phyloP scores from a whole-genome alignment of 176 grass and related monocot species.

The Coix lacrymajobi region DNA sequence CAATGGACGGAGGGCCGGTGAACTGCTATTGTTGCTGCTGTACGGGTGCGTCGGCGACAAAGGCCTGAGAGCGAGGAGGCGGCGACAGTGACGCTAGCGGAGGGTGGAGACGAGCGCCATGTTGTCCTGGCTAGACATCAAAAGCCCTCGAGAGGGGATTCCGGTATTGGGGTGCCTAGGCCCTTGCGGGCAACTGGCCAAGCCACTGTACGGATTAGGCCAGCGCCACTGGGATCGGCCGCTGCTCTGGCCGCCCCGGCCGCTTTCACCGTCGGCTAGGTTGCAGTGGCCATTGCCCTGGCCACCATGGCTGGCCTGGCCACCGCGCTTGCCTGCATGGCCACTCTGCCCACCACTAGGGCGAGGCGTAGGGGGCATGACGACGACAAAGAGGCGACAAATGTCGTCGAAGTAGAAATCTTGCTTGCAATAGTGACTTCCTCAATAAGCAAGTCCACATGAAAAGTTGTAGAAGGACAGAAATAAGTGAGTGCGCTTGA shows the following conservation, averaged over 20 bases:
- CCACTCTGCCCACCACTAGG: too few relatives aligned
- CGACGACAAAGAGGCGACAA: background rate
- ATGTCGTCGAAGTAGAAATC: background rate
- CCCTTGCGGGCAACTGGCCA: too few relatives aligned
- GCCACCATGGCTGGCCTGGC: too few relatives aligned
- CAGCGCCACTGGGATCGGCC: too few relatives aligned
- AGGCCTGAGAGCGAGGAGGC: background rate
- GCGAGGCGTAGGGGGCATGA: too few relatives aligned
- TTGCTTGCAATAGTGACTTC: background rate
- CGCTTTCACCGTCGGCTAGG: too few relatives aligned
- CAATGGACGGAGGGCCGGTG: background rate
- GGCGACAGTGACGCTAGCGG: background rate
- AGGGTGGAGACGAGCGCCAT: background rate
- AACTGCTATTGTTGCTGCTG: background rate
- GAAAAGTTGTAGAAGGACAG: background rate
- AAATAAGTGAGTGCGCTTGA: background rate
- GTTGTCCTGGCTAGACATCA: background rate
- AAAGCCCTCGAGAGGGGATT: background rate
- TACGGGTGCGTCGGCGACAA: background rate
- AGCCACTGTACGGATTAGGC: too few relatives aligned
- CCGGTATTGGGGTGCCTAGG: too few relatives aligned
- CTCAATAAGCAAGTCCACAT: background rate
- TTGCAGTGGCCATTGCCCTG: too few relatives aligned
- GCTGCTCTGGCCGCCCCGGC: too few relatives aligned
- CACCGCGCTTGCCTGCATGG: too few relatives aligned